These are phyloP conservation scores for Cyberlindnera maritima DNA, from an alignment of 805 yeast species.

Conservation along the genomic window DNA sequence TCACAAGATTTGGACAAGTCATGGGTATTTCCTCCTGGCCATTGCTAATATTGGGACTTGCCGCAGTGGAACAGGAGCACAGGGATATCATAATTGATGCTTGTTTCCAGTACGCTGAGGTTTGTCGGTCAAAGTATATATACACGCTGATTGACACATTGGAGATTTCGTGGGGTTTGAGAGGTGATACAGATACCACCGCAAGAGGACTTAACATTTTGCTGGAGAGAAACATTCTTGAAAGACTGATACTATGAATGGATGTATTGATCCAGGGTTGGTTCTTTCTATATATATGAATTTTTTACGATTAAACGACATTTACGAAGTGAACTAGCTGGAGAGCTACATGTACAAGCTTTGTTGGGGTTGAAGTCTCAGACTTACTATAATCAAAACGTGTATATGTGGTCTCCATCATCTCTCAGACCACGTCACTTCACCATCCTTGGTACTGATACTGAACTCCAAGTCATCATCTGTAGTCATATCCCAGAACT, in stretches of 20 bases:
- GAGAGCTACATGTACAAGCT: no score
- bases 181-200: conserved; percentile 3
- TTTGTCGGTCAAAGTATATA: conserved; percentile 16
- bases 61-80: conserved; percentile 10
- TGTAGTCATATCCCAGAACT: conserved; percentile 95
- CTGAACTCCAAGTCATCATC: conserved; percentile 92
- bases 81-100: conserved; percentile 10
- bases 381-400: no score
- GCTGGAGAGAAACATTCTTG: conserved; percentile 8
- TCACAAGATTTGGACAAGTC: conserved; percentile 10
- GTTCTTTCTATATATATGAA: not conserved
- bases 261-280: no score
- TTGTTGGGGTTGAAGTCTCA: not conserved
- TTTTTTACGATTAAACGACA: not conserved
- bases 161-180: conserved; percentile 19
- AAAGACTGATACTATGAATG: conserved; percentile 6
- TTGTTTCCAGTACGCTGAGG: conserved; percentile 13
- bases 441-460: conserved; percentile 50
- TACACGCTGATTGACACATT: conserved; percentile 16
- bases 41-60: conserved; percentile 19
- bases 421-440: conserved; percentile 24
- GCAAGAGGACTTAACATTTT: conserved; percentile 18
- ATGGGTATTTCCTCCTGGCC: conserved; percentile 18
- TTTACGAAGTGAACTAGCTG: no score
- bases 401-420: conserved; percentile 1